Evolutionary conservation across 306 rosid species (phyloP), one percentile per base, ranked within the genome.

Genomic region (Calophaca sinica): DNA sequence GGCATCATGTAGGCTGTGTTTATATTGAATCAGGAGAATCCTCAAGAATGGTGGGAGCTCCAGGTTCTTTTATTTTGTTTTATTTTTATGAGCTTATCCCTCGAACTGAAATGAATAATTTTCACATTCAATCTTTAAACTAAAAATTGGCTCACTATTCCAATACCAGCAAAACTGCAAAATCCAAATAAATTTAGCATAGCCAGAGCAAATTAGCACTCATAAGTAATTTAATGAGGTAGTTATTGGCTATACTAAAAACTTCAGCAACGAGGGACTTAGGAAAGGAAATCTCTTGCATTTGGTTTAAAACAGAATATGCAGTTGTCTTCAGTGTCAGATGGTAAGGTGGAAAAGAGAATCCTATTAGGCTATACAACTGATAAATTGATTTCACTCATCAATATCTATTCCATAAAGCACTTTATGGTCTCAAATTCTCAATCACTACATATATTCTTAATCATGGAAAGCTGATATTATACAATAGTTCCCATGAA

Each of bases 241-340:
- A 20, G 29, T 33, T 33, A 33, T 33, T n/a, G 4, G 28, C 29
- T 50, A 39, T 8, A 46, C 36, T 33, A 33, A 33, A 33, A 33
- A 12, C 7, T 58, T 26, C 12, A 49, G 68, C 20, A 57, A 36
- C 14, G 54, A 5, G 61, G 35, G 20, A 35, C 45, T 77, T 10
- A 2, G 10, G 3, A 42, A 7, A 33, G 11, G 36, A 44, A 28
- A 53, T 71, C 13, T 32, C 36, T 26, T 13, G 44, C 45, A 50
- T 7, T 10, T 62, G 53, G 8, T 64, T 74, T 35, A 38, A 55
- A 46, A 57, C 58, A 80, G 63, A 58, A 66, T 3, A 14, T 74
- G 60, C 45, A 31, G 49, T 59, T 20, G 7, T 20, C 26, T 20
- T 20, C 26, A 20, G 26, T 20, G 26, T 20, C 26, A 20, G 26